Conservation (phyloP, 306 rosid genomes). For the Trifolium subterraneum region DNA sequence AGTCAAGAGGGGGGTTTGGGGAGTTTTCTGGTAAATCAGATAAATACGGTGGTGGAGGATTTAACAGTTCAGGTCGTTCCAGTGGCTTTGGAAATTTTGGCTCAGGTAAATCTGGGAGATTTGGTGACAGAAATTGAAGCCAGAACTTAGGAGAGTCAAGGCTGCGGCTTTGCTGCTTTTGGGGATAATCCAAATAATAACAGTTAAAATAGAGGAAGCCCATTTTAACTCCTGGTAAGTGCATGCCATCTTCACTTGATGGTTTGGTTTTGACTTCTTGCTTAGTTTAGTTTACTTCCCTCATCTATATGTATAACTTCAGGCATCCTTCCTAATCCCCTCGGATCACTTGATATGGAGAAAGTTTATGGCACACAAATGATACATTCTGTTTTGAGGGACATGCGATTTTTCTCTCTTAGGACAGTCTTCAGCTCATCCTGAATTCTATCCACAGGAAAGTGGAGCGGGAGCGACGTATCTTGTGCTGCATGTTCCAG, state of each 20-base stretch:
- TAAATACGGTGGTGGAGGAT: constrained; percentile 39
- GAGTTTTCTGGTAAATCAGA: constrained; percentile 42
- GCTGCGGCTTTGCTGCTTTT: constrained; percentile 40
- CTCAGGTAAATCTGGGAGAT: constrained; percentile 42
- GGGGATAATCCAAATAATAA: constrained; percentile 16
- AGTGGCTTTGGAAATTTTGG: constrained; percentile 48
- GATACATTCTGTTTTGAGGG: background rate
- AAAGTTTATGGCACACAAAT: background rate
- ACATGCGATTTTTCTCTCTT: background rate
- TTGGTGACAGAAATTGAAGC: constrained; percentile 37
- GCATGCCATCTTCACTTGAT: constrained; percentile 27
- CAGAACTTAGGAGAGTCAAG: constrained; percentile 42
- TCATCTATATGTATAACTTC: background rate
- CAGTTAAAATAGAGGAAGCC: constrained; percentile 36
- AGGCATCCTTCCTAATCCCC: background rate
- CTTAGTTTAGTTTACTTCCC: constrained; percentile 12
- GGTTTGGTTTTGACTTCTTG: constrained; percentile 30
- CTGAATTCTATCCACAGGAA: background rate
- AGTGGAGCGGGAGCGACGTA: background rate
- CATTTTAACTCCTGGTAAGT: constrained; percentile 37
- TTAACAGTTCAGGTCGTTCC: constrained; percentile 45
- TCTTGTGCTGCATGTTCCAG: constrained; percentile 16
- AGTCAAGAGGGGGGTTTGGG: constrained; percentile 54
- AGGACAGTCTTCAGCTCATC: constrained; percentile 4
- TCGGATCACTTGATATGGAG: background rate